These are phyloP conservation scores for Diaporthe capsici DNA, from an alignment of 2,329 filamentous ascomycete genomes.

Conservation along the genomic window DNA sequence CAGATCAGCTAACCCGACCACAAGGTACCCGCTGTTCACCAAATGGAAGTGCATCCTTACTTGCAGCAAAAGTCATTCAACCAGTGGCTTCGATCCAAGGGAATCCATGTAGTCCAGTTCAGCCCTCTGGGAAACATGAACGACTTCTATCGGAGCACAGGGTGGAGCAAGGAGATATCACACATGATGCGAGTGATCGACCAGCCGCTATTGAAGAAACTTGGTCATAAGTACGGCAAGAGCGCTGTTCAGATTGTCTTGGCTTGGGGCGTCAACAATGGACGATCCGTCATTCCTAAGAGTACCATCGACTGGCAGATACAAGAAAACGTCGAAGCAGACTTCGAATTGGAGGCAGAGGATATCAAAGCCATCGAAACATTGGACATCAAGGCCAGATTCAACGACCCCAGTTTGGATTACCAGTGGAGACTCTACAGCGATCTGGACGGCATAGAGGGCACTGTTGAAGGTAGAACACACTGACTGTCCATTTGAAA, in stretches of 20 bases:
- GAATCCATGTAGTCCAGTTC: slow-evolving; percentile 53
- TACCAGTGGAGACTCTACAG: slow-evolving; percentile 47
- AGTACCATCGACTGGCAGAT: slow-evolving; percentile 54
- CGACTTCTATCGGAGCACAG: slow-evolving; percentile 49
- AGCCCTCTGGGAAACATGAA: slow-evolving; percentile 53
- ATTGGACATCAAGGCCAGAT: neutral
- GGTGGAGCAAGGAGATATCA: slow-evolving; percentile 50
- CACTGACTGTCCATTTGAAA: neutral
- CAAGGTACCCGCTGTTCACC: slow-evolving; percentile 45
- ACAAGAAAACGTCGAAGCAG: slow-evolving; percentile 31
- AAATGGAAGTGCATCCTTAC: slow-evolving; percentile 48
- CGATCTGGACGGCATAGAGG: slow-evolving; percentile 46
- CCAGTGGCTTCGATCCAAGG: slow-evolving; percentile 45
- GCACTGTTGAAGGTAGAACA: slow-evolving; percentile 37
- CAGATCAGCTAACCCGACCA: neutral
- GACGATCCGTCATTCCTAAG: slow-evolving; percentile 54
- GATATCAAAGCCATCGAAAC: slow-evolving; percentile 1
- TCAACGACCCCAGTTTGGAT: slow-evolving; percentile 39
- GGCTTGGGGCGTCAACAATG: slow-evolving; percentile 52
- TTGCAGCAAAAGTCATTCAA: slow-evolving; percentile 46
- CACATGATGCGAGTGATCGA: slow-evolving; percentile 49
- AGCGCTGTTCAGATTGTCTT: slow-evolving; percentile 52
- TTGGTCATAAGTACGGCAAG: slow-evolving; percentile 49
- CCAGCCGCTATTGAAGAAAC: slow-evolving; percentile 46
- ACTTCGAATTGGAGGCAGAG: neutral